phyloP scores from a whole-genome alignment of 1,284 basidiomycete species.

The Rhodotorula mucilaginosa region DNA sequence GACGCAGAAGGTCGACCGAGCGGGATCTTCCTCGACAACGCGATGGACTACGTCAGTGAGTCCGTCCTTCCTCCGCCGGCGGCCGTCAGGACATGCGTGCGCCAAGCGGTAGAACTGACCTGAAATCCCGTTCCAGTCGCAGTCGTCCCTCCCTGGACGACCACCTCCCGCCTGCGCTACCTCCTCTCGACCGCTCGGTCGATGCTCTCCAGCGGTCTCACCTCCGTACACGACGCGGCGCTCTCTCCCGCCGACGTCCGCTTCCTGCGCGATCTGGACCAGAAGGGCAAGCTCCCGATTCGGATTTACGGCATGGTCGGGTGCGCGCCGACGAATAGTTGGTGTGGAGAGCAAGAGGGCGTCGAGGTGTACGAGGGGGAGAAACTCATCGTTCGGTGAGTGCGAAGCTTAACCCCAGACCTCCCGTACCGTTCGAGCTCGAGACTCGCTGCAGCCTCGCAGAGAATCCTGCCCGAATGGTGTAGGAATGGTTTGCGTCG shows the following conservation, averaged over 20 bases:
- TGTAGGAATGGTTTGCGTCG: too few relatives aligned
- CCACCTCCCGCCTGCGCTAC: slow-evolving; percentile 60
- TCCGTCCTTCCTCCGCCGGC: too few relatives aligned
- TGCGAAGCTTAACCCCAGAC: not conserved
- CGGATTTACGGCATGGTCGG: slow-evolving; percentile 44
- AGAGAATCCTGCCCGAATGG: too few relatives aligned
- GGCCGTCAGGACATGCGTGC: too few relatives aligned
- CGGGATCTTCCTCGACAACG: slow-evolving; percentile 55
- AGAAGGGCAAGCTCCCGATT: slow-evolving; percentile 27
- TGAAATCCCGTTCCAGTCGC: slow-evolving; percentile 38
- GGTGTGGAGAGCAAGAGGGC: slow-evolving; percentile 60
- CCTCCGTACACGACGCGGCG: slow-evolving; percentile 77
- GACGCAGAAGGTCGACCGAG: slow-evolving; percentile 66
- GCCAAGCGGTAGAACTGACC: too few relatives aligned
- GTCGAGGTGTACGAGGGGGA: slow-evolving; percentile 55
- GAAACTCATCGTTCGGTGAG: slow-evolving; percentile 38
- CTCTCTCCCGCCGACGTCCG: slow-evolving; percentile 58
- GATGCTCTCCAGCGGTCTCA: slow-evolving; percentile 71
- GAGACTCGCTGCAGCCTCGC: not conserved
- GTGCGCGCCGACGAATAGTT: slow-evolving; percentile 57
- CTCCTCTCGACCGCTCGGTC: slow-evolving; percentile 65
- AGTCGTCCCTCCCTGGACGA: slow-evolving; percentile 62
- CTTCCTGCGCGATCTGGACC: slow-evolving; percentile 58
- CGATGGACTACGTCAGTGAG: slow-evolving; percentile 17
- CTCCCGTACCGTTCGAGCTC: not conserved